Evolutionary conservation across 306 rosid species (phyloP).

Genomic region (Cucurbita moschata): DNA sequence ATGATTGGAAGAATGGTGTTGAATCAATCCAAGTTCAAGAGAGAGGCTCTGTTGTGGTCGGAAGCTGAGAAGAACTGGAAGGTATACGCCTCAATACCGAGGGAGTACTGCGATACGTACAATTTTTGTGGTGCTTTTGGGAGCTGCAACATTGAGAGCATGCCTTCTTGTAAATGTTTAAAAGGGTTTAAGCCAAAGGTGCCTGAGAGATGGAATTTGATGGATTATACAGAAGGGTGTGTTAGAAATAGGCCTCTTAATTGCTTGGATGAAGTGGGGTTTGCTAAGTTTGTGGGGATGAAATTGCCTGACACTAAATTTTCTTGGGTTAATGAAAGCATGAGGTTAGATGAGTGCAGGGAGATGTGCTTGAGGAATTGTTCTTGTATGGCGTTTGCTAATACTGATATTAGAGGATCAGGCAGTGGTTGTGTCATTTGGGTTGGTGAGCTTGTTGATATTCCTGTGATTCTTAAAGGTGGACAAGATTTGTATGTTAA

Average conservation of each 20-base stretch:
- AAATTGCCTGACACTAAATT: conserved; percentile 6
- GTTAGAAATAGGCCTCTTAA: conserved; percentile 8
- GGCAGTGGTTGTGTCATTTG: conserved; percentile 50
- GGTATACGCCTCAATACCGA: conserved; percentile 13
- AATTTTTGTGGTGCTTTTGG: conserved; percentile 35
- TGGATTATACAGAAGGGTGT: conserved; percentile 45
- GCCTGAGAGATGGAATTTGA: conserved; percentile 18
- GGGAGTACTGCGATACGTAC: conserved; percentile 31
- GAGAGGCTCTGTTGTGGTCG: background rate
- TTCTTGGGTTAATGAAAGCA: conserved; percentile 13
- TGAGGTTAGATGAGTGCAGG: conserved; percentile 33
- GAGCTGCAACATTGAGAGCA: conserved; percentile 13
- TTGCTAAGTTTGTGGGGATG: conserved; percentile 15
- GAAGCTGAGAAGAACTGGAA: conserved; percentile 19
- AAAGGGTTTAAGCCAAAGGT: conserved; percentile 34
- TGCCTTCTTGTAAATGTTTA: conserved; percentile 35
- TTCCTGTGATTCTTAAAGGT: background rate
- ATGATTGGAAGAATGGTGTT: conserved; percentile 29
- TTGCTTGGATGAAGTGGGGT: conserved; percentile 24
- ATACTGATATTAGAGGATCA: conserved; percentile 26
- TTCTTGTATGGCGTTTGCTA: conserved; percentile 39
- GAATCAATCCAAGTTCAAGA: conserved; percentile 17
- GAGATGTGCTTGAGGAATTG: conserved; percentile 33
- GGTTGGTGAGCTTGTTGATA: conserved; percentile 7
- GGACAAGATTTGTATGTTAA: conserved; percentile 8